phyloP scores from a whole-genome alignment of 257 asterid genomes.

The Nicotiana tabacum region DNA sequence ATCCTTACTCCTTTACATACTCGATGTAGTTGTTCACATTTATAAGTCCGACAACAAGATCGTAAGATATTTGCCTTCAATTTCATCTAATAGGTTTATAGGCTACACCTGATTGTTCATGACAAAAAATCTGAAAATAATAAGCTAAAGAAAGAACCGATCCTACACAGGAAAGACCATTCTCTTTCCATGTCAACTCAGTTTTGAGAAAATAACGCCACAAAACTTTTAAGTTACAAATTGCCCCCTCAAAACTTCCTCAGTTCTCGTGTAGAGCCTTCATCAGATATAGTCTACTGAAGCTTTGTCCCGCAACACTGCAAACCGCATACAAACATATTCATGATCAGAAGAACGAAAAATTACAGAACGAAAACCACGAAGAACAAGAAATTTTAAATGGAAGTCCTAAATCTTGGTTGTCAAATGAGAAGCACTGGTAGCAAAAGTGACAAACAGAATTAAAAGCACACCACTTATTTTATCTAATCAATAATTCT shows the following conservation, averaged over 20 bases:
- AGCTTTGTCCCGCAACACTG: slow-evolving; percentile 96
- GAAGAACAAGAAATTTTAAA: not conserved
- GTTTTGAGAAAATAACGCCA: not conserved
- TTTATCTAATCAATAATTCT: too few relatives aligned
- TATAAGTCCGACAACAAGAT: not conserved
- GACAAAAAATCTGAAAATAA: not conserved
- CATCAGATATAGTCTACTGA: slow-evolving; percentile 73
- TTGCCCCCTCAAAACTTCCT: not conserved
- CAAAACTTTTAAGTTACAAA: not conserved
- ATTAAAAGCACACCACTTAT: not conserved
- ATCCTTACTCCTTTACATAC: not conserved
- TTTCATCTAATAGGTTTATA: not conserved
- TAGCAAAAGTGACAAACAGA: not conserved
- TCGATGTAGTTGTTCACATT: not conserved
- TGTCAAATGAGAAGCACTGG: not conserved
- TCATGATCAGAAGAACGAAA: not conserved
- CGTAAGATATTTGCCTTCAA: not conserved
- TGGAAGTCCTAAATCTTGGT: not conserved
- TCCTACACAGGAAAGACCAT: not conserved
- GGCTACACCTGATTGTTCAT: not conserved
- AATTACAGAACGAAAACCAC: not conserved
- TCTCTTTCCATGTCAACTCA: not conserved
- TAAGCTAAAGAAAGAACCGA: not conserved
- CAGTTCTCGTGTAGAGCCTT: slow-evolving; percentile 78
- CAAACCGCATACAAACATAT: slow-evolving; percentile 5